Conservation (phyloP, 1,139 yeast genomes). For the Scheffersomyces lignicola region DNA sequence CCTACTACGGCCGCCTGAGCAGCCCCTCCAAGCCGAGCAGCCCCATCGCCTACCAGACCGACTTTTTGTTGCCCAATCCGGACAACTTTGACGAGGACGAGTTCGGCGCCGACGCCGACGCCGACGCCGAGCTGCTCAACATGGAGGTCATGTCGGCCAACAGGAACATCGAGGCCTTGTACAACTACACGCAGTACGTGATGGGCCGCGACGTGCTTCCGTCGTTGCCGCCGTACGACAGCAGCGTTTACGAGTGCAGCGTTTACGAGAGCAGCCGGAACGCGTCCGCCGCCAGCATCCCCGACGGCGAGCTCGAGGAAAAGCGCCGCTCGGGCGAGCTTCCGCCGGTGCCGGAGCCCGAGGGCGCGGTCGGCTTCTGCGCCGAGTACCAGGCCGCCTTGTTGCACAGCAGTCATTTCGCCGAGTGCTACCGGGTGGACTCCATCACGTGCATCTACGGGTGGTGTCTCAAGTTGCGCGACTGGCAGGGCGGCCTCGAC, state of each 20-base stretch:
- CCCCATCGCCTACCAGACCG: too few relatives aligned
- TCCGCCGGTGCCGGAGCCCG: constrained; percentile 58
- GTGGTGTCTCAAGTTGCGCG: constrained; percentile 52
- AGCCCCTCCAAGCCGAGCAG: too few relatives aligned
- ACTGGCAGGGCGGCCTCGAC: constrained; percentile 49
- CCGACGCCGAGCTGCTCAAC: too few relatives aligned
- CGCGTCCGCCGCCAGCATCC: not conserved
- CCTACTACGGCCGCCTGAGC: too few relatives aligned
- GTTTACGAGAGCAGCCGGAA: not conserved
- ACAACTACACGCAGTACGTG: constrained; percentile 1
- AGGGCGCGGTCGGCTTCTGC: not conserved
- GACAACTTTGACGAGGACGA: too few relatives aligned
- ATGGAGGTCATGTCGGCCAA: too few relatives aligned
- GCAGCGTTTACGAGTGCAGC: too few relatives aligned
- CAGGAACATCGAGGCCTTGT: constrained; percentile 1
- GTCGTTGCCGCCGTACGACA: not conserved
- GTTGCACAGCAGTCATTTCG: constrained; percentile 31
- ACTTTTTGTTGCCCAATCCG: too few relatives aligned
- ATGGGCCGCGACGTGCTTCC: constrained; percentile 1
- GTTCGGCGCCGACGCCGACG: too few relatives aligned
- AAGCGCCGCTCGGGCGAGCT: constrained; percentile 20
- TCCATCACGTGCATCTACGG: constrained; percentile 41
- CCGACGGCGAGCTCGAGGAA: not conserved
- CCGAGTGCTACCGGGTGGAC: constrained; percentile 38
- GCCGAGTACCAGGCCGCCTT: constrained; percentile 1